Base-by-base conservation (phyloP, 257 asterid species). In the Mitragyna speciosa region DNA sequence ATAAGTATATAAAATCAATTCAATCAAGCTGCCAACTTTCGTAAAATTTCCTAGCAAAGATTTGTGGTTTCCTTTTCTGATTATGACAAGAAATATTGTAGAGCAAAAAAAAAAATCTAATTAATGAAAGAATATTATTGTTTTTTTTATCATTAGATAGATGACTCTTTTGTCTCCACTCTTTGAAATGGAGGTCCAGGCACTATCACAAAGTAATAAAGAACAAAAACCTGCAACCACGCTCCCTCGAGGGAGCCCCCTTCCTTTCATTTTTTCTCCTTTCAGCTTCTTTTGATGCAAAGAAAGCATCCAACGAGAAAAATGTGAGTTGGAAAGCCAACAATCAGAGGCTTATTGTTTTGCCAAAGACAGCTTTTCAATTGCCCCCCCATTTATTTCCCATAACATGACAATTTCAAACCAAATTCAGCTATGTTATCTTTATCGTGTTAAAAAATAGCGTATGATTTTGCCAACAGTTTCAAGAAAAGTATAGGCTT, bases 141-240 rank as follows among this genome's bases (percentile, higher is more conserved):
- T 43, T 22, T 69, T 61, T 41, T 77, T 70, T 85, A 87, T 89
- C 85, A 89, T 90, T 84, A 79, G 81, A 81, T 79, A 31, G 87
- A 85, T 87, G 96, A 87, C 89, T 90, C 82, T 83, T 89, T 91
- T 90, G 91, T 89, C 92, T 89, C 97, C 92, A 91, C 89, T 87
- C 89, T 83, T 85, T 79, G 83, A 49, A 81, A 72, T 78, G 84
- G 92, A 91, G 95, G 95, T 84, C 88, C 90, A 84, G 66, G 77
- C 95, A 92, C 88, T 86, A 87, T 77, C 81, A 70, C 31, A 90
- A 85, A 85, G 88, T 87, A 87, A 76, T 88, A 83, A 80, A 85
- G 76, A 83, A 78, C 69, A 79, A 64, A 79, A 71, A 69, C 4
- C 64, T 66, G 66, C 64, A 81, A 58, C 82, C 86, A 91, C 97